phyloP scores from a whole-genome alignment of 768 basidiomycete genomes.

The Amanita phalloides region DNA sequence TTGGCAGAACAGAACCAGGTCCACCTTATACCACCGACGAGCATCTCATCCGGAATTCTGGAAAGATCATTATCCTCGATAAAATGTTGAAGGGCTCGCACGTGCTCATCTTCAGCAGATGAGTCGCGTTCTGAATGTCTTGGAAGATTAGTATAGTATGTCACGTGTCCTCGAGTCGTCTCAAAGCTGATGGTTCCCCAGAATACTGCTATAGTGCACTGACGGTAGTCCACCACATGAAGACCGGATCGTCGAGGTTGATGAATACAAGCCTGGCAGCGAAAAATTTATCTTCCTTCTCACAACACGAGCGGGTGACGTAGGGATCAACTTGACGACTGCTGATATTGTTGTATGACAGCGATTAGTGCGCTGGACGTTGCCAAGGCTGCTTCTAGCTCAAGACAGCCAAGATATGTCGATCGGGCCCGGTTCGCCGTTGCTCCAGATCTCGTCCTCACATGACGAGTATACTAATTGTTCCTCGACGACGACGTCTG shows the following conservation, averaged over 20 bases:
- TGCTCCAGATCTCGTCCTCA: no score
- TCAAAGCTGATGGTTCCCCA: conserved; percentile 17
- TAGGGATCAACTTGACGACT: conserved; percentile 92
- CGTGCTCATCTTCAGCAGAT: conserved; percentile 98
- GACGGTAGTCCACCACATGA: conserved; percentile 95
- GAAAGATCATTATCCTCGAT: conserved; percentile 97
- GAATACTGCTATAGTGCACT: conserved; percentile 96
- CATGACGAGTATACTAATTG: no score
- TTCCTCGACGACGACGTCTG: no score
- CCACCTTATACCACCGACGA: conserved; percentile 98
- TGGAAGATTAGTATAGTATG: conserved; percentile 96
- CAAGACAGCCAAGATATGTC: no score
- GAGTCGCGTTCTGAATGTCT: conserved; percentile 96
- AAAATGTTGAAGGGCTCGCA: conserved; percentile 91
- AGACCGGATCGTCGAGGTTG: conserved; percentile 89
- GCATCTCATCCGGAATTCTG: conserved; percentile 87
- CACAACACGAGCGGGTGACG: conserved; percentile 92
- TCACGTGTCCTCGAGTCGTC: conserved; percentile 7
- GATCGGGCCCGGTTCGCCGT: no score
- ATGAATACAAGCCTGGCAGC: conserved; percentile 89
- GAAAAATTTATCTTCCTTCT: conserved; percentile 96
- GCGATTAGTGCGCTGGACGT: conserved; percentile 66
- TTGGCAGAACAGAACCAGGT: conserved; percentile 96
- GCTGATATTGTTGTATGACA: conserved; percentile 96
- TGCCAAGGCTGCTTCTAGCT: not conserved